A percentile compares a stretch with the other conserved stretches of the same genome.
Evolutionary conservation across 352 stramenopile genomes (phyloP).

Genomic region (Phytophthora idaei): DNA sequence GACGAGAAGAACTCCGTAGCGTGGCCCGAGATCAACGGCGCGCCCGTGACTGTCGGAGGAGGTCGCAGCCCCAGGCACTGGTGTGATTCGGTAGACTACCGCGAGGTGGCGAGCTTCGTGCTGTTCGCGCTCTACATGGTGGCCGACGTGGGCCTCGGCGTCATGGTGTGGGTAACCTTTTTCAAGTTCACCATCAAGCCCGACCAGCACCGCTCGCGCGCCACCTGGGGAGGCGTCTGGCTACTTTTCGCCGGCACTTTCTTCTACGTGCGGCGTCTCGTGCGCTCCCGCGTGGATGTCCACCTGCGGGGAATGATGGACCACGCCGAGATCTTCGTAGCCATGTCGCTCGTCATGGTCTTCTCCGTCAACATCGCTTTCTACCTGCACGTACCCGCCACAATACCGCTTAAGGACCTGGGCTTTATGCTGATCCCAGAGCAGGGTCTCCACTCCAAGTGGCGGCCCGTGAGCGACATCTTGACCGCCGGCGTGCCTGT

Average conservation of each 20-base stretch:
- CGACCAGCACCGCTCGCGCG: conserved; percentile 46
- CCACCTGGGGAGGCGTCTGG: conserved; percentile 61
- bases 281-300: conserved; percentile 47
- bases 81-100: conserved; percentile 44
- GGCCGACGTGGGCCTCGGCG: conserved; percentile 45
- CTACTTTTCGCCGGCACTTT: conserved; percentile 50
- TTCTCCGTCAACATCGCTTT: conserved; percentile 78
- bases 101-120: conserved; percentile 50
- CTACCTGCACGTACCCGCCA: conserved; percentile 68
- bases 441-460: conserved; percentile 57
- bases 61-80: conserved; percentile 31
- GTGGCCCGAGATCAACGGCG: conserved; percentile 18
- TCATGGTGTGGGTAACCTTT: conserved; percentile 65
- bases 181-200: conserved; percentile 73
- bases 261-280: conserved; percentile 52
- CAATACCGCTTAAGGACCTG: conserved; percentile 63
- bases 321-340: conserved; percentile 74
- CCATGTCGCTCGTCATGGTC: conserved; percentile 67
- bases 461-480: conserved; percentile 71
- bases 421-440: conserved; percentile 81
- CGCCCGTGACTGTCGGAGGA: conserved; percentile 16
- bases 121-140: conserved; percentile 53
- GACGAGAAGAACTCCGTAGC: conserved; percentile 37
- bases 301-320: conserved; percentile 51
- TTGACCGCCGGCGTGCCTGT: conserved; percentile 65